Percentiles rank a stretch among this genome's conserved stretches.
phyloP scores from a whole-genome alignment of 176 grass and related monocot genomes.

The Hordeum marinum region DNA sequence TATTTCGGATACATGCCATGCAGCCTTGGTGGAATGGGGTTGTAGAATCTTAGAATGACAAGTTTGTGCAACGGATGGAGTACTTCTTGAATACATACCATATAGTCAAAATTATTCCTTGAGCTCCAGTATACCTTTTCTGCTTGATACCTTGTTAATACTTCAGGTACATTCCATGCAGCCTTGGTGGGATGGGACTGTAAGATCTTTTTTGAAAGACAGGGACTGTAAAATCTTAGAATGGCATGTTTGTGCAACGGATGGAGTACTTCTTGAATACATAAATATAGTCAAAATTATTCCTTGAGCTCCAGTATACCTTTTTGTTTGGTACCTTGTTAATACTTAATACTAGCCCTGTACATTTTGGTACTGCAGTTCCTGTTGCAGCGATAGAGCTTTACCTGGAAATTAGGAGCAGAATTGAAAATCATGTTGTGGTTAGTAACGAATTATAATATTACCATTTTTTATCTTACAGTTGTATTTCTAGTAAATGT shows the following conservation, averaged over 20 bases:
- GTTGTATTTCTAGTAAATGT: conserved; percentile 4
- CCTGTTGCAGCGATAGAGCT: conserved; percentile 55
- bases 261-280: neutral
- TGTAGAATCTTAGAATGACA: neutral
- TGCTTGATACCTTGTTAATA: conserved; percentile 14
- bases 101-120: neutral
- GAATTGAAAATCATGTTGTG: conserved; percentile 72
- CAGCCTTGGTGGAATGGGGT: neutral
- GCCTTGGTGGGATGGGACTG: neutral
- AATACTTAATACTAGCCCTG: neutral
- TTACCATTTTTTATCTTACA: neutral
- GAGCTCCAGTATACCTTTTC: conserved; percentile 5
- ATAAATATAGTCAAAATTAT: neutral
- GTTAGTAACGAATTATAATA: conserved; percentile 42
- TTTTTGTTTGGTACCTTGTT: conserved; percentile 23
- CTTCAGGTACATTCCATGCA: too few species aligned
- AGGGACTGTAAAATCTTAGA: neutral
- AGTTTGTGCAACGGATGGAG: neutral
- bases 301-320: neutral
- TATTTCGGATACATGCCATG: neutral
- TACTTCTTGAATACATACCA: neutral
- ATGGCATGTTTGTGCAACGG: neutral
- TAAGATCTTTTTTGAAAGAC: too few species aligned
- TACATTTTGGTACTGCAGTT: conserved; percentile 43
- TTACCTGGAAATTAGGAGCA: conserved; percentile 59